These are phyloP conservation scores for Ogataea trehalophila DNA, from an alignment of 805 yeast species.

Conservation along the genomic window DNA sequence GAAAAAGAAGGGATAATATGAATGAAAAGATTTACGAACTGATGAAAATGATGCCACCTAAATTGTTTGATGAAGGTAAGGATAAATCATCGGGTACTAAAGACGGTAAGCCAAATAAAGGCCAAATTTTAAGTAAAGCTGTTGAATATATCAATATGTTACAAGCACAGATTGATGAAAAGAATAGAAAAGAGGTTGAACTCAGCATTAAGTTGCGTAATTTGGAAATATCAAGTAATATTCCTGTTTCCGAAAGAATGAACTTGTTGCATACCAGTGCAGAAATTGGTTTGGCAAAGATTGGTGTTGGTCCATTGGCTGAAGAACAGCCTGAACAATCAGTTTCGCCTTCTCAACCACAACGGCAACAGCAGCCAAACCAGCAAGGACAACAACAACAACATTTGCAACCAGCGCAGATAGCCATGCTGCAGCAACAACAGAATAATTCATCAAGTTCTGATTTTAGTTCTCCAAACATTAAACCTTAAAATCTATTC, in stretches of 20 bases:
- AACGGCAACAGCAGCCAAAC: neutral
- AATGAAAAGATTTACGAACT: conserved; percentile 53
- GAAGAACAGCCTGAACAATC: conserved; percentile 22
- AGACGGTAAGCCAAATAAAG: conserved; percentile 82
- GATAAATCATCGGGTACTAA: conserved; percentile 62
- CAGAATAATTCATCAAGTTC: neutral
- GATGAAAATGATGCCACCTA: conserved; percentile 29
- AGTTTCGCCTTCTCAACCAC: neutral
- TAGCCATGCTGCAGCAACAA: neutral
- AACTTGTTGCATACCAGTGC: conserved; percentile 68
- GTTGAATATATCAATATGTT: conserved; percentile 66
- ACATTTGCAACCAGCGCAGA: conserved; percentile 1
- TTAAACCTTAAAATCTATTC: neutral
- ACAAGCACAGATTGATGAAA: conserved; percentile 71
- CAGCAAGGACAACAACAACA: neutral
- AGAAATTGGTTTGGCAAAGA: conserved; percentile 65
- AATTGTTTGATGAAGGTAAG: conserved; percentile 36
- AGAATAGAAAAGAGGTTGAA: conserved; percentile 76
- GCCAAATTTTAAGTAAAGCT: conserved; percentile 70
- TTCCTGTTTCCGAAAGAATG: conserved; percentile 34
- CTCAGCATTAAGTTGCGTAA: conserved; percentile 54
- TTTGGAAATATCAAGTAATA: conserved; percentile 41
- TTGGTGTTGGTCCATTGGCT: conserved; percentile 80
- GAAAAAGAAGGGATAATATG: conserved; percentile 52
- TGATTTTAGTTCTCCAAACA: conserved; percentile 1